A percentile compares a stretch with the other conserved stretches of the same genome.
Evolutionary conservation across 2,329 filamentous ascomycete species (phyloP).

Genomic region (Fusarium poae): DNA sequence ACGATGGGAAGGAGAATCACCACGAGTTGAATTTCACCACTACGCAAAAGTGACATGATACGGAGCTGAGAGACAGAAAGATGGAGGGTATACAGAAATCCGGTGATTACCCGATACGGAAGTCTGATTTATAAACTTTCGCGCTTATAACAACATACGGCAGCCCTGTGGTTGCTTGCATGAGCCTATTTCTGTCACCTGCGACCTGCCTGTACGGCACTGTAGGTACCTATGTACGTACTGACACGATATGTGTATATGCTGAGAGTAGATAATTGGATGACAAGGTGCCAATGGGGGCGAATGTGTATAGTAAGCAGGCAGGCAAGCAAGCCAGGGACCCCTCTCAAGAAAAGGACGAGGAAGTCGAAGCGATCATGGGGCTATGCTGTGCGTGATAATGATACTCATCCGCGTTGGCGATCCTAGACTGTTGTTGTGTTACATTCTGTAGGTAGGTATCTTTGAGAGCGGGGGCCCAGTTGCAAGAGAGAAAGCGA

Average conservation of each 20-base stretch:
- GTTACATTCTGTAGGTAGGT: slow-evolving; percentile 24
- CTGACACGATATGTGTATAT: background rate
- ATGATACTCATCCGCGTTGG: slow-evolving; percentile 28
- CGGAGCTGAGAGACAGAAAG: background rate
- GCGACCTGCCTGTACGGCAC: slow-evolving; percentile 17
- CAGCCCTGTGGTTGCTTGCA: slow-evolving; percentile 37
- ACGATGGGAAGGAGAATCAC: slow-evolving; percentile 13
- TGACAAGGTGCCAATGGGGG: slow-evolving; percentile 30
- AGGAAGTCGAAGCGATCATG: slow-evolving; percentile 25
- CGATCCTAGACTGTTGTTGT: slow-evolving; percentile 17
- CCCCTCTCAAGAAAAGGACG: slow-evolving; percentile 10
- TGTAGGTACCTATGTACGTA: background rate
- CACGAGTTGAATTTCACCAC: slow-evolving; percentile 1
- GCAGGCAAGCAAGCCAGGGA: slow-evolving; percentile 11
- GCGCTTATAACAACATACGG: slow-evolving; percentile 29
- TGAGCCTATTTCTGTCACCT: slow-evolving; percentile 23
- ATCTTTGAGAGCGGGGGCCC: slow-evolving; percentile 18
- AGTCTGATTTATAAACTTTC: slow-evolving; percentile 18
- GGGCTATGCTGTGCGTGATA: slow-evolving; percentile 41
- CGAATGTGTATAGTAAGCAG: slow-evolving; percentile 30
- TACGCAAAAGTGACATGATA: background rate
- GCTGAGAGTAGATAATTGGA: slow-evolving; percentile 10
- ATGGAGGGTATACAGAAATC: slow-evolving; percentile 24
- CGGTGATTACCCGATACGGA: slow-evolving; percentile 32
- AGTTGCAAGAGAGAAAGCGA: slow-evolving; percentile 11